Base-by-base conservation (phyloP, 768 basidiomycete species). In the Serendipita indica region DNA sequence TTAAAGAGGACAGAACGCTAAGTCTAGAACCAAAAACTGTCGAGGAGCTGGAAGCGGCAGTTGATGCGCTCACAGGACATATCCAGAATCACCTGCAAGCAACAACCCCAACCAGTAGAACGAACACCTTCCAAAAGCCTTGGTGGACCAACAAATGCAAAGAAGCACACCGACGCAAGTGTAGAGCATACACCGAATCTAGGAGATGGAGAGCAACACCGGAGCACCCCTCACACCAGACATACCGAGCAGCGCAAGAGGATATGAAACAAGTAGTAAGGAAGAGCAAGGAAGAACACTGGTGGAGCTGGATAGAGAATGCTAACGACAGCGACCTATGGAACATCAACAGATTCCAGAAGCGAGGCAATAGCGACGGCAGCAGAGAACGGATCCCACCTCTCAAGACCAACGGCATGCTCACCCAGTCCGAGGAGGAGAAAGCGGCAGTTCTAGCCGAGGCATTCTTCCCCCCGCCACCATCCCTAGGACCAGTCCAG, bases 71-170 rank as follows among this genome's bases (percentile, higher is more conserved):
- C 0, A 63, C 60, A 0, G 30, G 10, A 0, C 65, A 66, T 0
- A 57, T 73, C 0, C 41, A 64, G 14, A 37, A 58, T 0, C 64
- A 63, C 0, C 64, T 70, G 0, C 33, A 62, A 7, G 41, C 58
- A 5, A 25, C 58, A 3, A 66, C 70, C 0, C 70, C 69, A 0
- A 20, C 46, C 1, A 25, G 61, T 0, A 58, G 62, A 27, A 64
- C 65, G 1, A 61, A 58, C 1, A 67, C 66, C 1, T 65, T 65
- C 57, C 25, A 60, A 2, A 72, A 72, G 33, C 20, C 65, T 1
- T 74, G 72, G 73, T 74, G 67, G 69, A 66, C 57, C 7, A 37
- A 10, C 35, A 69, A 70, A 0, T 69, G 76, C 2, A 57, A 57
- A 5, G 34, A 63, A 3, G 56, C 62, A 0, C 35, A 37, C 35